Conservation (phyloP, 2,329 filamentous ascomycete genomes). For the Pseudogymnoascus sp. region DNA sequence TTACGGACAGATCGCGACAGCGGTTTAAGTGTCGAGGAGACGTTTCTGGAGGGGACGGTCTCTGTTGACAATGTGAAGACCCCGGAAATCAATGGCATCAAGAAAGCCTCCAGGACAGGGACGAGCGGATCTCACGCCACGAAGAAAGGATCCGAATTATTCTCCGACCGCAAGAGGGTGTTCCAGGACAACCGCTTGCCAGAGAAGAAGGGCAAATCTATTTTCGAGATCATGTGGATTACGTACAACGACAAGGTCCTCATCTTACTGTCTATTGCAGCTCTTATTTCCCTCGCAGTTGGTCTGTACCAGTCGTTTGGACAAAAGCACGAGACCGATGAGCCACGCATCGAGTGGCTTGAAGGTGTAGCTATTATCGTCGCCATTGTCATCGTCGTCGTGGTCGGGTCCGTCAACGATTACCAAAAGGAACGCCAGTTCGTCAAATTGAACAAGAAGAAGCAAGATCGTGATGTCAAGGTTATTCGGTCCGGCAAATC, state of each 20-base stretch:
- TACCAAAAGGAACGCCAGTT: conserved; percentile 79
- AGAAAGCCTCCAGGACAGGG: neutral
- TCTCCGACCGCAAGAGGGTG: conserved; percentile 58
- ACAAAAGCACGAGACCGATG: conserved; percentile 38
- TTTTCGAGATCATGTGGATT: conserved; percentile 66
- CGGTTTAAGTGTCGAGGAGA: conserved; percentile 65
- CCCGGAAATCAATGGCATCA: conserved; percentile 13
- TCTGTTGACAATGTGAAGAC: conserved; percentile 52
- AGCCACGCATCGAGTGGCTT: conserved; percentile 64
- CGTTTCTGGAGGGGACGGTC: conserved; percentile 52
- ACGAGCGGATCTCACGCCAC: neutral
- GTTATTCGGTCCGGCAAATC: conserved; percentile 67
- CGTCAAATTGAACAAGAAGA: conserved; percentile 71
- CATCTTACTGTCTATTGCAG: conserved; percentile 62
- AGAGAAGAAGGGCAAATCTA: conserved; percentile 59
- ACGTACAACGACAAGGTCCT: conserved; percentile 77
- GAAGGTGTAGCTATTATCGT: conserved; percentile 74
- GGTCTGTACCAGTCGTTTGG: conserved; percentile 66
- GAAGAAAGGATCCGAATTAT: conserved; percentile 29
- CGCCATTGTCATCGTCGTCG: conserved; percentile 66
- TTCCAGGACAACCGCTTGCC: conserved; percentile 63
- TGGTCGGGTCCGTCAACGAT: conserved; percentile 71
- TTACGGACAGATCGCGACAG: conserved; percentile 55
- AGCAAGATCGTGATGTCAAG: conserved; percentile 66
- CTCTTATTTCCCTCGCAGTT: conserved; percentile 64